Percentiles rank a stretch among this genome's conserved stretches.
Evolutionary conservation across 208 protist species (phyloP).

Genomic region (Angomonas deanei): DNA sequence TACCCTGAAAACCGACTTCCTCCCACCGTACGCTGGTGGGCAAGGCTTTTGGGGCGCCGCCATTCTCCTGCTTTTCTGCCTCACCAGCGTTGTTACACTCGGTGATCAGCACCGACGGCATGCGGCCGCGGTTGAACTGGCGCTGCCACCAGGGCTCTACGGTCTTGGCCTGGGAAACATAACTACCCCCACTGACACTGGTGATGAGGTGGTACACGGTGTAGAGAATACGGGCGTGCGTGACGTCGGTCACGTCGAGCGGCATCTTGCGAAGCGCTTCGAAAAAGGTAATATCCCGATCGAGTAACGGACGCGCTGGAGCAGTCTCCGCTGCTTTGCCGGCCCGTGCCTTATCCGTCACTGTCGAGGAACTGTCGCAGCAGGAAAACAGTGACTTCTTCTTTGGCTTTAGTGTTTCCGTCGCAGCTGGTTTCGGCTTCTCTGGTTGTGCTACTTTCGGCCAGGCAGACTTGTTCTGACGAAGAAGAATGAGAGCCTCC

Average conservation of each 20-base stretch:
- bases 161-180: not conserved
- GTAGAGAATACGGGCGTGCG: constrained; percentile 46
- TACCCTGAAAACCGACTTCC: constrained; percentile 70
- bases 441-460: not conserved
- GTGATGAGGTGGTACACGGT: constrained; percentile 50
- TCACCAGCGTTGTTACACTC: not conserved
- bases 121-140: constrained; percentile 1
- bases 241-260: constrained; percentile 20
- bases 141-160: constrained; percentile 11
- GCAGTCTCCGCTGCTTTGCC: not conserved
- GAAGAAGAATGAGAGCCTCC: constrained; percentile 13
- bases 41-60: not conserved
- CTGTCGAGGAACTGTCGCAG: constrained; percentile 7
- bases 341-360: not conserved
- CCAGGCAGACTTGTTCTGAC: not conserved
- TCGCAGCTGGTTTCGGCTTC: too few relatives aligned
- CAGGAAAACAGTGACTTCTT: constrained; percentile 21
- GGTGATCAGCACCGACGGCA: not conserved
- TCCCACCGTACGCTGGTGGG: constrained; percentile 45
- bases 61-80: not conserved
- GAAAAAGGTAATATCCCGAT: constrained; percentile 15
- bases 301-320: not conserved
- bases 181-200: not conserved
- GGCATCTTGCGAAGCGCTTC: constrained; percentile 18
- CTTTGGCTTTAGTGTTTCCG: constrained; percentile 10